Evolutionary conservation across 2,329 filamentous ascomycete species (phyloP).

Genomic region (Cryphonectria naterciae): DNA sequence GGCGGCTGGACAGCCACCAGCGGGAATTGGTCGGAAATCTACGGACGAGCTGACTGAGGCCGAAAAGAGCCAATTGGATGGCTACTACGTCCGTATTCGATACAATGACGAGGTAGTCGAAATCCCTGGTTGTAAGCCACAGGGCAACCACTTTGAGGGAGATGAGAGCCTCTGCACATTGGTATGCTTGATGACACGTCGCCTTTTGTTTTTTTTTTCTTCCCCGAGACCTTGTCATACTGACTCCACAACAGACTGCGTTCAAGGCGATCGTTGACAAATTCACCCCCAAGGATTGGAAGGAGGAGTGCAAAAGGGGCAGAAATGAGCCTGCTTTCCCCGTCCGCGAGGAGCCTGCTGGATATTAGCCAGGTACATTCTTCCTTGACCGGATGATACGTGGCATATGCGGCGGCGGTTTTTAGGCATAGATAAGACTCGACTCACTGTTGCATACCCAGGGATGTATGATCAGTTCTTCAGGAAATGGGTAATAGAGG

Average conservation of each 20-base stretch:
- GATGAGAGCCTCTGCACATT: conserved; percentile 91
- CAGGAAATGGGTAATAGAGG: neutral
- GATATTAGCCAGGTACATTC: conserved; percentile 41
- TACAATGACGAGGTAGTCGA: conserved; percentile 87
- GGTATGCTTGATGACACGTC: conserved; percentile 49
- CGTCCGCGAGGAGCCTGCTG: conserved; percentile 55
- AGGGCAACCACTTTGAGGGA: conserved; percentile 82
- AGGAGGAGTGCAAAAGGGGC: conserved; percentile 54
- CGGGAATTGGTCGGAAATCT: conserved; percentile 64
- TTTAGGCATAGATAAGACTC: neutral
- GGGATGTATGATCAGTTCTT: neutral
- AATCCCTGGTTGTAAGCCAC: conserved; percentile 77
- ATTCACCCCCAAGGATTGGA: conserved; percentile 83
- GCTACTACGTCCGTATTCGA: conserved; percentile 85
- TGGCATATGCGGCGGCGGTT: neutral
- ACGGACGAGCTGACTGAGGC: conserved; percentile 57
- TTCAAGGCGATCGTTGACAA: conserved; percentile 94
- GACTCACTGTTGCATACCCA: neutral
- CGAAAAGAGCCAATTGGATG: conserved; percentile 66
- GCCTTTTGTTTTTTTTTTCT: neutral
- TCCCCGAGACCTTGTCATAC: conserved; percentile 1
- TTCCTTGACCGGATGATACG: neutral
- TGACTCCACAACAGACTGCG: conserved; percentile 60
- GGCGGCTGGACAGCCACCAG: conserved; percentile 39
- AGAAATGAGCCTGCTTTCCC: conserved; percentile 50